Evolutionary conservation across 495 filamentous ascomycete species (phyloP).

Genomic region (Hyaloscypha hepaticicola): DNA sequence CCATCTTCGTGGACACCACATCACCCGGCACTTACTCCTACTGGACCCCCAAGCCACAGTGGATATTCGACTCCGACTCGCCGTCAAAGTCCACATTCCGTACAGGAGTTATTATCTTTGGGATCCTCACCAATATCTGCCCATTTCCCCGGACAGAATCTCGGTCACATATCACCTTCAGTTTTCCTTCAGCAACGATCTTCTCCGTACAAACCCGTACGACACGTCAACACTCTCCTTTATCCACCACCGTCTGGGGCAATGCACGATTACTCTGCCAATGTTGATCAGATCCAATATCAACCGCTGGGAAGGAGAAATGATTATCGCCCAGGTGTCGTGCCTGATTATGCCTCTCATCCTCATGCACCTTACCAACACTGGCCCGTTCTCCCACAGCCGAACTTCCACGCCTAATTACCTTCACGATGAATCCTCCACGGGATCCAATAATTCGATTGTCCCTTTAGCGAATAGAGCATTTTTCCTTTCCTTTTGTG

Average conservation of each 20-base stretch:
- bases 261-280: slow-evolving; percentile 68
- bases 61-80: slow-evolving; percentile 38
- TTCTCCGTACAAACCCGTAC: slow-evolving; percentile 91
- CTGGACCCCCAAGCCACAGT: slow-evolving; percentile 20
- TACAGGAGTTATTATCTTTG: slow-evolving; percentile 32
- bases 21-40: slow-evolving; percentile 38
- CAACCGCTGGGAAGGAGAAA: slow-evolving; percentile 80
- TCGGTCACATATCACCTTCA: slow-evolving; percentile 52
- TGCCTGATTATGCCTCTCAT: slow-evolving; percentile 64
- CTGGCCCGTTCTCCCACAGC: slow-evolving; percentile 39
- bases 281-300: slow-evolving; percentile 90
- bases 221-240: slow-evolving; percentile 82
- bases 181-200: slow-evolving; percentile 60
- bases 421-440: slow-evolving; percentile 5
- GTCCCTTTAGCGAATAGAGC: slow-evolving; percentile 13
- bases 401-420: slow-evolving; percentile 37
- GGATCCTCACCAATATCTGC: slow-evolving; percentile 52
- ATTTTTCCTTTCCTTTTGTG: slow-evolving; percentile 1
- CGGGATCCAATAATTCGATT: slow-evolving; percentile 15
- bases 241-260: slow-evolving; percentile 83
- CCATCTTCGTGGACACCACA: slow-evolving; percentile 34
- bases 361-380: slow-evolving; percentile 37
- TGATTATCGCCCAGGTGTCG: slow-evolving; percentile 75
- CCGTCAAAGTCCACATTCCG: slow-evolving; percentile 31
- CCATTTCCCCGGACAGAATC: slow-evolving; percentile 50